Evolutionary conservation across 176 grass and related monocot genomes (phyloP).

Genomic region (Oryza rufipogon): DNA sequence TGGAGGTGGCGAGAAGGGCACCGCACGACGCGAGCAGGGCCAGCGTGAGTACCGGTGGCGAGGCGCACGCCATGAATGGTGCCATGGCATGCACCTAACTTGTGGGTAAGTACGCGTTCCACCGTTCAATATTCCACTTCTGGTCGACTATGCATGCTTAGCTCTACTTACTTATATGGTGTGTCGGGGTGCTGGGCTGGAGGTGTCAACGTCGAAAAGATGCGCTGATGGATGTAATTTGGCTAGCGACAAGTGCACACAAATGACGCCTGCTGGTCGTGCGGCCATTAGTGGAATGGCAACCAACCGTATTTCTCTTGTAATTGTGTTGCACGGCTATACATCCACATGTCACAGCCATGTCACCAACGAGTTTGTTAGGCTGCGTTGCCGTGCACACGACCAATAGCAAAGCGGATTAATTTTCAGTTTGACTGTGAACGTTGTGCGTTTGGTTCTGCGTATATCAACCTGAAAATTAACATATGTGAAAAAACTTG

Average conservation of each 20-base stretch:
- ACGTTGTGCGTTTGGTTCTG: too few relatives aligned
- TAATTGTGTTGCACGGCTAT: not conserved
- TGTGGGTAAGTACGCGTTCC: not conserved
- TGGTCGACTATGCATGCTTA: not conserved
- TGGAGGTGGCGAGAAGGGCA: not conserved
- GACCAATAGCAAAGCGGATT: too few relatives aligned
- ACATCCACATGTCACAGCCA: not conserved
- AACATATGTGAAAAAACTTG: too few relatives aligned
- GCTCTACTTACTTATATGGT: not conserved
- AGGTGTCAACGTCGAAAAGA: not conserved
- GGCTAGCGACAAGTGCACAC: not conserved
- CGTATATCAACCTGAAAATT: too few relatives aligned
- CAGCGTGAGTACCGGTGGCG: not conserved
- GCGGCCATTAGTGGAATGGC: not conserved
- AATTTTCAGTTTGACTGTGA: too few relatives aligned
- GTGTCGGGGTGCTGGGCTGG: too few relatives aligned
- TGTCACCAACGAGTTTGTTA: not conserved
- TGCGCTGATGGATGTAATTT: not conserved
- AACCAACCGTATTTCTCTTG: conserved; percentile 24
- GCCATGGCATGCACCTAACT: conserved; percentile 8
- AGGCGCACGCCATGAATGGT: not conserved
- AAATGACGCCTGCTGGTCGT: not conserved
- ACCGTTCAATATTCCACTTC: not conserved
- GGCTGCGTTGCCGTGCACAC: too few relatives aligned
- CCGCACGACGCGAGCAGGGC: not conserved